Evolutionary conservation across 1,284 basidiomycete species (phyloP), one percentile per base, ranked within the genome.

Genomic region (Leccinum pallidistipes): DNA sequence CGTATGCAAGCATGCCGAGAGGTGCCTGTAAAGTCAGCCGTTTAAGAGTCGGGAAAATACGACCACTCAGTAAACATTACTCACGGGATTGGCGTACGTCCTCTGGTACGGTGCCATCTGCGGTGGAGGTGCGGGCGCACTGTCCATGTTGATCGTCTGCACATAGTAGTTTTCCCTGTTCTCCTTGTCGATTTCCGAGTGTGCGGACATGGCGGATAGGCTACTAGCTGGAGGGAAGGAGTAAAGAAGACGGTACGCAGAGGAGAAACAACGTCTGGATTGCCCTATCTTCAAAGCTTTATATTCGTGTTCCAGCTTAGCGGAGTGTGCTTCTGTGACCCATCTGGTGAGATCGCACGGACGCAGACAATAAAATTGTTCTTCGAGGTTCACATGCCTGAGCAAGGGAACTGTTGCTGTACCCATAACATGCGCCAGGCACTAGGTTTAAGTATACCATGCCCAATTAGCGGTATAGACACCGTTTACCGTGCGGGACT

Each of bases 1-100:
- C 69, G 34, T 71, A 71, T 27, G 69, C 63, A 58, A 71, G 62
- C 69, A 74, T 70, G 11, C 70, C 70, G 51, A 74, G 43, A 53
- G 70, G 68, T 53, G 65, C 66, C 72, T 74, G 52, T 9, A 54
- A 51, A 16, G 47, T 43, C 34, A 34, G 10, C 58, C 24, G 10
- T 31, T 43, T 53, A 24, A 51, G 56, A 65, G 56, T 29, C 12
- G 60, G 32, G 7, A 2, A 27, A 60, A 58, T 24, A 24, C 3
- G 47, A 14, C 3, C 3, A 31, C 16, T 40, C 11, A 16, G 8
- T 31, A 47, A 40, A 47, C 4, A 8, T 24, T 24, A 63, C 68
- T 11, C 31, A 70, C 68, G 1, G 71, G 70, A 43, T 70, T 73
- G 40, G 29, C 69, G 16, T 59, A 70, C 16, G 71, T 71, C 59